Conservation (phyloP, 148 eudicot species). For the Bassia scoparia region DNA sequence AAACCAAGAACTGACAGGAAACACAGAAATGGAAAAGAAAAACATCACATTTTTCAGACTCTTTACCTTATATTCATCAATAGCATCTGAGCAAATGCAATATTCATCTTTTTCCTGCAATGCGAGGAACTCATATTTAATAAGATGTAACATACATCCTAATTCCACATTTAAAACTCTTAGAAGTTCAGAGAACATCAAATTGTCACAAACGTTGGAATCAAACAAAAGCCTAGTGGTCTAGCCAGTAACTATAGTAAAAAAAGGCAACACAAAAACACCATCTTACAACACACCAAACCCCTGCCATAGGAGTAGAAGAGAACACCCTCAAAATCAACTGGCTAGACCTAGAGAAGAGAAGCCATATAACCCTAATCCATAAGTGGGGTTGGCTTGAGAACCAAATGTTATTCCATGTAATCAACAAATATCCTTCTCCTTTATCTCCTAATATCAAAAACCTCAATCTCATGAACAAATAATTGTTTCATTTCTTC, state of each 20-base stretch:
- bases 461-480: too few species aligned
- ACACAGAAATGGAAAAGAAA: background rate
- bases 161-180: background rate
- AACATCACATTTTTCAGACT: too few species aligned
- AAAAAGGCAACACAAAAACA: background rate
- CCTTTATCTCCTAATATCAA: too few species aligned
- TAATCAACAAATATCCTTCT: too few species aligned
- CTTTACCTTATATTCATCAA: constrained; percentile 78
- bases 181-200: background rate
- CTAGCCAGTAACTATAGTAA: background rate
- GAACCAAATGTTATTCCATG: too few species aligned
- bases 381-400: too few species aligned
- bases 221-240: background rate
- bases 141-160: background rate
- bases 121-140: background rate
- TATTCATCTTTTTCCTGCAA: constrained; percentile 87
- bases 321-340: background rate
- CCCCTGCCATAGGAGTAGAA: background rate
- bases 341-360: background rate
- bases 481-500: too few species aligned
- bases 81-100: constrained; percentile 81
- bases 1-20: background rate
- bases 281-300: background rate
- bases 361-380: too few species aligned
- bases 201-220: background rate